Conservation (phyloP, 345 rosid species). For the Triadica sebifera region DNA sequence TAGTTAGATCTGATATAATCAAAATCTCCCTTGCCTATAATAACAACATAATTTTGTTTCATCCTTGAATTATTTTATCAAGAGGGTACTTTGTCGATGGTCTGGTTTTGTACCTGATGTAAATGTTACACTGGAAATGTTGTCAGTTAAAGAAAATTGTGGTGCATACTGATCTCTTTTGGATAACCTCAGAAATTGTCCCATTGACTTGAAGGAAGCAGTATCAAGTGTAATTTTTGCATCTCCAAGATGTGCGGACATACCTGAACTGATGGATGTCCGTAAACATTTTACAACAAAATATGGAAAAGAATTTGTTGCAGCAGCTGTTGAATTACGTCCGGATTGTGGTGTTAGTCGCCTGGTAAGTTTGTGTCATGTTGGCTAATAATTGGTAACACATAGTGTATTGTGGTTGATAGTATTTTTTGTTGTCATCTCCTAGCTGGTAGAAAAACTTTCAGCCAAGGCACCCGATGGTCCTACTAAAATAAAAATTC, state of each 20-base stretch:
- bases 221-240: slow-evolving; percentile 66
- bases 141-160: background rate
- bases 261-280: slow-evolving; percentile 66
- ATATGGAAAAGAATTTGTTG: slow-evolving; percentile 82
- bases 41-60: background rate
- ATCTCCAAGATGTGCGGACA: slow-evolving; percentile 75
- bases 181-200: slow-evolving; percentile 49
- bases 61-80: background rate
- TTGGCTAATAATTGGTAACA: background rate
- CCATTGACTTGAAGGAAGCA: slow-evolving; percentile 80
- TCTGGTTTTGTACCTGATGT: background rate
- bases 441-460: slow-evolving; percentile 76
- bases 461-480: slow-evolving; percentile 85
- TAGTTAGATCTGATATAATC: background rate
- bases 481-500: slow-evolving; percentile 64
- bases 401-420: slow-evolving; percentile 1
- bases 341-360: slow-evolving; percentile 89
- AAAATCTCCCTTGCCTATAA: slow-evolving; percentile 1
- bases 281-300: slow-evolving; percentile 71
- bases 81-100: background rate
- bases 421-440: slow-evolving; percentile 13
- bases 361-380: slow-evolving; percentile 44
- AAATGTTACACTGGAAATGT: background rate
- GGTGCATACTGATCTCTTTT: background rate
- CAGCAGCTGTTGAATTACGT: slow-evolving; percentile 70